Percentiles rank a stretch among this genome's conserved stretches.
phyloP scores from a whole-genome alignment of 2,329 filamentous ascomycete genomes.

The Zopfia rhizophila region DNA sequence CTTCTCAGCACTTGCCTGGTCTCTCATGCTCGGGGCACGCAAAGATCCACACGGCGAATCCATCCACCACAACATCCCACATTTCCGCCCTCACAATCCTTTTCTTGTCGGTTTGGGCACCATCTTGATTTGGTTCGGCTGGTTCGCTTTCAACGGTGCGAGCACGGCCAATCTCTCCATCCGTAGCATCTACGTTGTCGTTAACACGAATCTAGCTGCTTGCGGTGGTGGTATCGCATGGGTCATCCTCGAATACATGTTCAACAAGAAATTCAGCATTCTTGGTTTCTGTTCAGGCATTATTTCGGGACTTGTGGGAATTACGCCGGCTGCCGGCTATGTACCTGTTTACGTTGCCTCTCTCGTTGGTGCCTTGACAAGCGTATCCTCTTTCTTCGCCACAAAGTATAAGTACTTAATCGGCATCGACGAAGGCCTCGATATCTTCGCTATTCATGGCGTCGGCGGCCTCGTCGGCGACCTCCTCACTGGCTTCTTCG shows the following conservation, averaged over 20 bases:
- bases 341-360: conserved; percentile 63
- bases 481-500: conserved; percentile 68
- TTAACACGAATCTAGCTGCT: conserved; percentile 69
- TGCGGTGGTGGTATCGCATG: conserved; percentile 65
- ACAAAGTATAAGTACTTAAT: conserved; percentile 62
- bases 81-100: conserved; percentile 78
- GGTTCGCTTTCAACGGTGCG: conserved; percentile 53
- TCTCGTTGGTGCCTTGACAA: conserved; percentile 64
- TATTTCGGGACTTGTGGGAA: conserved; percentile 67
- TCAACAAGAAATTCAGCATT: conserved; percentile 61
- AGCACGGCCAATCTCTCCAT: conserved; percentile 63
- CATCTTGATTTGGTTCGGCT: conserved; percentile 61
- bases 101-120: conserved; percentile 79
- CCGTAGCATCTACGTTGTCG: conserved; percentile 64
- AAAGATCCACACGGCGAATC: conserved; percentile 67
- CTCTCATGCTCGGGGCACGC: conserved; percentile 77
- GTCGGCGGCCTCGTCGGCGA: conserved; percentile 68
- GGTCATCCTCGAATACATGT: conserved; percentile 64
- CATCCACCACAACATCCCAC: conserved; percentile 59
- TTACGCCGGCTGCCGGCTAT: conserved; percentile 68
- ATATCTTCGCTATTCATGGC: conserved; percentile 70
- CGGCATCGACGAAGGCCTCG: conserved; percentile 67
- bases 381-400: conserved; percentile 58
- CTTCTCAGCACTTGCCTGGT: conserved; percentile 77
- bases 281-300: conserved; percentile 65